Conservation (phyloP, 2,329 filamentous ascomycete species). For the Cercospora zeina region DNA sequence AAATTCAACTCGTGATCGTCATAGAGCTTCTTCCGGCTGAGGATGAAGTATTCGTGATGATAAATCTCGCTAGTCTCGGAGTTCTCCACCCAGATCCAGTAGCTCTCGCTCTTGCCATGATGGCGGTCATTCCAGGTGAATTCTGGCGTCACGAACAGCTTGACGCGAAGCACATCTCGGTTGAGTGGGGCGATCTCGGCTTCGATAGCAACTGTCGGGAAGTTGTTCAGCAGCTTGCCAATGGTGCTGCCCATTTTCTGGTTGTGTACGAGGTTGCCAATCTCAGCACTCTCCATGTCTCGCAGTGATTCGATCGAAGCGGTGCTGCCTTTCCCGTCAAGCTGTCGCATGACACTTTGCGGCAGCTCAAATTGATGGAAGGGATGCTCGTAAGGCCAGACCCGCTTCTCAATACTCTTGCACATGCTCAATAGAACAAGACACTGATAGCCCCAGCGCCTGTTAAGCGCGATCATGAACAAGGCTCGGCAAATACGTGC, state of each 20-base stretch:
- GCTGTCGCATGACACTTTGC: conserved; percentile 74
- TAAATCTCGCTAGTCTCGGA: conserved; percentile 97
- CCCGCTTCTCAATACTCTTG: conserved; percentile 94
- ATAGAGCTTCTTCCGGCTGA: conserved; percentile 83
- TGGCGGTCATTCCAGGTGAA: conserved; percentile 93
- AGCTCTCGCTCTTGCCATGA: conserved; percentile 92
- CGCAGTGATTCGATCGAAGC: conserved; percentile 78
- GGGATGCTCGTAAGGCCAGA: conserved; percentile 94
- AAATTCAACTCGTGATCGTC: conserved; percentile 98
- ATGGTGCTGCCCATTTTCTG: conserved; percentile 81
- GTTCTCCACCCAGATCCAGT: conserved; percentile 99
- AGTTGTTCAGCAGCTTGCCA: conserved; percentile 78
- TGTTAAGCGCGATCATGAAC: conserved; percentile 96
- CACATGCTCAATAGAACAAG: conserved; percentile 85
- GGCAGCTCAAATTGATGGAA: conserved; percentile 93
- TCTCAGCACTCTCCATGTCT: conserved; percentile 91
- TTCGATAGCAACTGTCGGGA: conserved; percentile 87
- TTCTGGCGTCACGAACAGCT: conserved; percentile 80
- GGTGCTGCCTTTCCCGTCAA: conserved; percentile 75
- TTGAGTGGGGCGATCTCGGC: conserved; percentile 95
- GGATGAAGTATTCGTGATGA: conserved; percentile 94
- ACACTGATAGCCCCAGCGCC: conserved; percentile 94
- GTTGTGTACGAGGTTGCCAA: conserved; percentile 89
- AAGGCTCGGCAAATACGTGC: conserved; percentile 90
- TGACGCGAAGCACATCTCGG: conserved; percentile 88